Conservation (phyloP, 2,329 filamentous ascomycete species). For the Phialophora tarda region DNA sequence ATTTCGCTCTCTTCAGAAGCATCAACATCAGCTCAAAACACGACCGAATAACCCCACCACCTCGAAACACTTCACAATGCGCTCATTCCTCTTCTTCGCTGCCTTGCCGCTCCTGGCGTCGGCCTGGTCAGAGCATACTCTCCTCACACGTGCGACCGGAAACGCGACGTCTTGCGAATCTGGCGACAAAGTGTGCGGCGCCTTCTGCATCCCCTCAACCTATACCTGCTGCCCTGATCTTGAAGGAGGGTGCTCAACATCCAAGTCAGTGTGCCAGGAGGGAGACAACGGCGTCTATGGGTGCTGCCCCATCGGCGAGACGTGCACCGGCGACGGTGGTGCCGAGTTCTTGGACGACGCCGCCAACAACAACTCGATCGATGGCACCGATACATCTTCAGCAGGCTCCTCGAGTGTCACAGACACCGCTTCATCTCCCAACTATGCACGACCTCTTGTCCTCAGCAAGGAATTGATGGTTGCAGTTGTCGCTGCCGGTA, state of each 20-base stretch:
- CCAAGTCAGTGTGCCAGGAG: conserved; percentile 27
- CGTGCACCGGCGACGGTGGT: conserved; percentile 35
- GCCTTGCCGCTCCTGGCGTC: conserved; percentile 27
- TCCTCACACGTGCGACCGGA: conserved; percentile 26
- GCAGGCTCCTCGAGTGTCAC: conserved; percentile 8
- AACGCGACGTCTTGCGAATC: conserved; percentile 29
- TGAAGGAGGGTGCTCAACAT: conserved; percentile 33
- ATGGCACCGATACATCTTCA: conserved; percentile 3
- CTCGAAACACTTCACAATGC: conserved; percentile 25
- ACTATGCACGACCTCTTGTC: conserved; percentile 18
- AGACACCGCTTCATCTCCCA: conserved; percentile 7
- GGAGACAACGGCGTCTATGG: conserved; percentile 37
- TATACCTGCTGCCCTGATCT: conserved; percentile 39
- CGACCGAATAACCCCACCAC: background rate
- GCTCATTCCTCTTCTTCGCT: conserved; percentile 24
- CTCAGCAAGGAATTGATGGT: conserved; percentile 12
- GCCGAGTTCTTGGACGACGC: conserved; percentile 28
- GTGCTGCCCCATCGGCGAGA: conserved; percentile 33
- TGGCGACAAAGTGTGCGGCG: conserved; percentile 34
- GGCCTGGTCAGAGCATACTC: conserved; percentile 26
- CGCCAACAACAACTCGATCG: background rate
- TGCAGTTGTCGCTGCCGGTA: conserved; percentile 22
- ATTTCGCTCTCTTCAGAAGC: conserved; percentile 5
- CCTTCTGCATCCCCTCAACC: conserved; percentile 34
- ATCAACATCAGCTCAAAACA: background rate